These are phyloP conservation scores for Alternaria viburni DNA, from an alignment of 2,329 filamentous ascomycete genomes.

Conservation along the genomic window DNA sequence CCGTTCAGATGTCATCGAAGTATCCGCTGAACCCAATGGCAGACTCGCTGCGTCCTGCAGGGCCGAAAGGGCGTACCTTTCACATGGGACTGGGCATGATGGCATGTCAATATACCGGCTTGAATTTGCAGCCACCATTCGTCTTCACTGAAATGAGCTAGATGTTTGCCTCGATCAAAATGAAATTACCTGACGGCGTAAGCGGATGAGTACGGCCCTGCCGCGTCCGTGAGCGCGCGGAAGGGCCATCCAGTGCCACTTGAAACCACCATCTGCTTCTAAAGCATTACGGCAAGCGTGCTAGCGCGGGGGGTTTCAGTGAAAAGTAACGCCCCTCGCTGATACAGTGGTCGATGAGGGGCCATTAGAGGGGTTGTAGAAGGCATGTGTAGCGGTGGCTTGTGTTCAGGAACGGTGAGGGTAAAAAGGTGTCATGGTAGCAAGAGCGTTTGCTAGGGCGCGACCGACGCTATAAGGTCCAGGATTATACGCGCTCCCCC, in stretches of 20 bases:
- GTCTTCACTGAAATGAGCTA: conserved; percentile 2
- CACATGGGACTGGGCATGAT: not conserved
- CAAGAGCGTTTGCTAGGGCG: conserved; percentile 22
- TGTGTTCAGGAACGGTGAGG: conserved; percentile 23
- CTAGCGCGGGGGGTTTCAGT: conserved; percentile 42
- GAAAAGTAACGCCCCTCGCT: conserved; percentile 32
- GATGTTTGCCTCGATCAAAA: conserved; percentile 3
- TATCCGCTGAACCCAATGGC: not conserved
- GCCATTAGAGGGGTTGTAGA: conserved; percentile 4
- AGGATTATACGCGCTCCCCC: conserved; percentile 19
- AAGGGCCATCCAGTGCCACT: conserved; percentile 27
- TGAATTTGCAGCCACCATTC: not conserved
- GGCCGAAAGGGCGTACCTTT: conserved; percentile 1
- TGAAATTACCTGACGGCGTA: conserved; percentile 33
- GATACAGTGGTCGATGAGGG: conserved; percentile 14
- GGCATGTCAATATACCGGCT: not conserved
- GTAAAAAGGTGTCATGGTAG: conserved; percentile 13
- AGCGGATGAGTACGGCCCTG: conserved; percentile 28
- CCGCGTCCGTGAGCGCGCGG: conserved; percentile 29
- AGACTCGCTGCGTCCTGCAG: not conserved
- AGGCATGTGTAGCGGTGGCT: conserved; percentile 11
- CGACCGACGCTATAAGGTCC: conserved; percentile 22
- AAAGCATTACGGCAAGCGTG: conserved; percentile 40
- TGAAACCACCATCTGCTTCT: conserved; percentile 44
- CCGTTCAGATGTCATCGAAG: not conserved